Base-by-base conservation (phyloP, 2,329 filamentous ascomycete genomes). In the Eutypa lata region DNA sequence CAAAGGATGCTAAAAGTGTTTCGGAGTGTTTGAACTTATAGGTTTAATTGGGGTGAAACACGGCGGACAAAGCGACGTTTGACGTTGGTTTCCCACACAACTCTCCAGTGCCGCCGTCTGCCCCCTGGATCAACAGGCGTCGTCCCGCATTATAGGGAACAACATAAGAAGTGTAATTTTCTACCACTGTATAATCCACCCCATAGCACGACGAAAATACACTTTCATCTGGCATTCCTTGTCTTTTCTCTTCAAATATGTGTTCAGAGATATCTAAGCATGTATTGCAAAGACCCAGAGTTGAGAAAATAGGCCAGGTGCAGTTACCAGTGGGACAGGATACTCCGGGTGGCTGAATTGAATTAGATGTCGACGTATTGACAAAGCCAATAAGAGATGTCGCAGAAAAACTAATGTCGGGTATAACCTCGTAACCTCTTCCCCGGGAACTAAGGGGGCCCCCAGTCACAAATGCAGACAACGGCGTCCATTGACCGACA, bases 311-410 rank as follows among this genome's bases (percentile, higher is more conserved):
- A 26, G 48, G 43, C 51, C 48, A 56, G 13, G 51, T 53, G 19
- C 54, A 56, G 28, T 56, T 56, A 1, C 51, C 51, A 2, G 54
- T 53, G 18, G 11, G 45, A 40, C 54, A 56, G 7, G 44, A 48
- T 22, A 48, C 46, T 0, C 35, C 24, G 31, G 54, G 54, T 24
- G 48, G 35, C 24, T 48, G 40, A 2, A 44, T 31, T 14, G 22
- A 24, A 7, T 16, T 48, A 13, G 42, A 50, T 18, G 21, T 26
- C 7, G 50, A 47, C 11, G 53, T 31, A 37, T 52, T 52, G 8
- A 52, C 38, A n/a, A 35, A 40, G 22, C 45, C 50, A 21, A 52
- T 35, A 5, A 49, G 26, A 5, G 42, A 16, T 13, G 50, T 52
- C 18, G 50, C 37, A 11, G 37, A 45, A 18, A 52, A 21, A n/a